These are phyloP conservation scores for Penicillium canescens DNA, from an alignment of 495 filamentous ascomycete genomes.

Conservation along the genomic window DNA sequence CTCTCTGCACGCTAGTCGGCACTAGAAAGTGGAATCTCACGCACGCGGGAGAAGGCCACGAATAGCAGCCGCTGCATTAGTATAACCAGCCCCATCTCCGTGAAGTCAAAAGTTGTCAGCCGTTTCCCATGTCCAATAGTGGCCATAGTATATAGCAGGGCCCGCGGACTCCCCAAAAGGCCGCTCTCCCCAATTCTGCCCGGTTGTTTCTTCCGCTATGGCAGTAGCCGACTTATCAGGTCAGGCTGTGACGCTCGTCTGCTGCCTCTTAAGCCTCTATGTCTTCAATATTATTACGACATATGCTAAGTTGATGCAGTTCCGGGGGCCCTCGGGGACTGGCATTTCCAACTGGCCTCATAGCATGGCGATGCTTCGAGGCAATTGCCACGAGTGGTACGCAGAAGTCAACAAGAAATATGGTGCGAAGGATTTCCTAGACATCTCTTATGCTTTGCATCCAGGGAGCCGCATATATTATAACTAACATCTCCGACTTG, in stretches of 20 bases:
- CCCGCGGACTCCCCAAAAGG: too few species aligned
- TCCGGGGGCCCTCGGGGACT: conserved; percentile 15
- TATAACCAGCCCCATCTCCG: too few species aligned
- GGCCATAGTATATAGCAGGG: too few species aligned
- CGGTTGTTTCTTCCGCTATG: conserved; percentile 6
- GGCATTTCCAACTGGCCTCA: conserved; percentile 32
- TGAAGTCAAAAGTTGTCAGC: too few species aligned
- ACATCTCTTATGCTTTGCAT: conserved; percentile 1
- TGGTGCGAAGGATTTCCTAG: conserved; percentile 19
- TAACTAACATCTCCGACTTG: not conserved
- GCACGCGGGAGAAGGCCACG: too few species aligned
- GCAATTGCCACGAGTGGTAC: conserved; percentile 30
- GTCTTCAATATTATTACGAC: conserved; percentile 5
- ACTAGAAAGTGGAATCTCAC: too few species aligned
- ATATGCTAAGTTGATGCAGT: conserved; percentile 15
- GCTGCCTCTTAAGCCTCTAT: conserved; percentile 18
- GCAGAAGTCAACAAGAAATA: conserved; percentile 32
- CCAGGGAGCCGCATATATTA: not conserved
- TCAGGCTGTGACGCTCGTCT: conserved; percentile 7
- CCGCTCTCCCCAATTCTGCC: not conserved
- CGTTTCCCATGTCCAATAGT: too few species aligned
- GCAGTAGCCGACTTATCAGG: conserved; percentile 4
- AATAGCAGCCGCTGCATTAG: too few species aligned
- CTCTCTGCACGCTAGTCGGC: too few species aligned
- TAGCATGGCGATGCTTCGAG: conserved; percentile 27